These are phyloP conservation scores for Liquidambar formosana DNA, from an alignment of 164 flowering plant species.

Conservation along the genomic window DNA sequence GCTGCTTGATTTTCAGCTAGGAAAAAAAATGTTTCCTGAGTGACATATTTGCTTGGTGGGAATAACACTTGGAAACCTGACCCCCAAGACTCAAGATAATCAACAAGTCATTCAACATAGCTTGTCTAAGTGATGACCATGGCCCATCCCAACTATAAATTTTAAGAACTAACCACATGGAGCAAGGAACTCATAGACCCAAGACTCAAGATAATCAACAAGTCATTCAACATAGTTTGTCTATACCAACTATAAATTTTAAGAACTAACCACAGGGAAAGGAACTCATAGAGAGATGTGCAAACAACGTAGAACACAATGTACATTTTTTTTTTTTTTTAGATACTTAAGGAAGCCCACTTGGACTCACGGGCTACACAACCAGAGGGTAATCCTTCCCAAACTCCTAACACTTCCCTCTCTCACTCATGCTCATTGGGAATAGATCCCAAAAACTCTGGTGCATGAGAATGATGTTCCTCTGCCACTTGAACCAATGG, in stretches of 20 bases:
- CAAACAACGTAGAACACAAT: background rate
- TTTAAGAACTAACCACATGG: conserved; percentile 12
- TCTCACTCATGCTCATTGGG: no score
- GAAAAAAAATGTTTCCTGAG: no score
- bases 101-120: background rate
- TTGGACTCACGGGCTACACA: no score
- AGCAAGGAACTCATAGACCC: background rate
- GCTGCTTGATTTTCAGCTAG: no score
- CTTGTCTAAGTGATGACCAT: background rate
- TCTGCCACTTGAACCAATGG: no score
- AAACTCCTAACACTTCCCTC: no score
- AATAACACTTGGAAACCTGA: background rate
- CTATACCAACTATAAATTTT: background rate
- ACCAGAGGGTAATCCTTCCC: no score
- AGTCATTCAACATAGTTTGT: background rate
- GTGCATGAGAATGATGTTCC: no score
- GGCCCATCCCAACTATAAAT: background rate
- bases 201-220: background rate
- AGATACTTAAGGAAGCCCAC: no score
- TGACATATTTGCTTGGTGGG: no score
- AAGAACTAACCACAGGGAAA: conserved; percentile 12
- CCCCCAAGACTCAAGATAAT: background rate
- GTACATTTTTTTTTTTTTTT: no score
- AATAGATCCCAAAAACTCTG: no score
- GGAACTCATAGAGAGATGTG: background rate